Conservation (phyloP, 2,329 filamentous ascomycete species). For the Myriosclerotinia duriaeana region DNA sequence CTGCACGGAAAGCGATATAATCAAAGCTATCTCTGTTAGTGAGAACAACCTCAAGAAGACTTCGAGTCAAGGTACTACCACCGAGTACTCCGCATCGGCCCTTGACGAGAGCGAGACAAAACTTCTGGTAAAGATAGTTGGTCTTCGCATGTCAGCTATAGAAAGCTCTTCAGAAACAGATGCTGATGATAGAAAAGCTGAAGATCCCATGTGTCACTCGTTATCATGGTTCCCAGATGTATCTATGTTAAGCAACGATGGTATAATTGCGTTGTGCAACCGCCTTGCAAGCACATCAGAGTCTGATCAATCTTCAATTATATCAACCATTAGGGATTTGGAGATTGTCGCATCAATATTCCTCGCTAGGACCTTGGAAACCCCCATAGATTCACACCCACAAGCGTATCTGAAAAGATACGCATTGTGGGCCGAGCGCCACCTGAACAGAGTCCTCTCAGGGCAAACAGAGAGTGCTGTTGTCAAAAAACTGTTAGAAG, state of each 20-base stretch:
- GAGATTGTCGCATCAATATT: neutral
- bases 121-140: neutral
- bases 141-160: neutral
- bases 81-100: neutral
- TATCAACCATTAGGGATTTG: neutral
- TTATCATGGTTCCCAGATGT: constrained; percentile 9
- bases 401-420: neutral
- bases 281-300: neutral
- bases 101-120: neutral
- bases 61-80: neutral
- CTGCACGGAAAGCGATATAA: neutral
- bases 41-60: neutral
- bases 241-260: neutral
- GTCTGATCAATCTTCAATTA: neutral
- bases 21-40: neutral
- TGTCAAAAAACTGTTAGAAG: neutral
- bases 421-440: neutral
- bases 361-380: neutral
- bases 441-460: neutral
- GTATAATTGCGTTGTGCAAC: neutral
- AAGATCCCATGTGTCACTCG: neutral
- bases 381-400: neutral
- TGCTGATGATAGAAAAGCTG: neutral
- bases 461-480: neutral
- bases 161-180: neutral